phyloP scores from a whole-genome alignment of 805 yeast genomes.

The Clavispora phyllophila region DNA sequence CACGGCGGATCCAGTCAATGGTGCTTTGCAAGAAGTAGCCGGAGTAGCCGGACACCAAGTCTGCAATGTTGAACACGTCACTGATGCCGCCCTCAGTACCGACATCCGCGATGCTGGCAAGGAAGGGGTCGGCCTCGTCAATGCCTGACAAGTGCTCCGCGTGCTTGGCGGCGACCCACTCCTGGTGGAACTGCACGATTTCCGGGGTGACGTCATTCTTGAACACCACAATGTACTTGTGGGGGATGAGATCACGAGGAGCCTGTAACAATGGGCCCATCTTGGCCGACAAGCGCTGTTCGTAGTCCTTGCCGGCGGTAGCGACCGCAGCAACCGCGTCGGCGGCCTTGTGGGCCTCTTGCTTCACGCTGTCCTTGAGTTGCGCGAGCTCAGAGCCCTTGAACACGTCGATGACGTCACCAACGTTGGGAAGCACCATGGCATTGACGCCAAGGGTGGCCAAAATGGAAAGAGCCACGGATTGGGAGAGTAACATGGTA shows the following conservation, averaged over 20 bases:
- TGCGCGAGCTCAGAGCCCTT: constrained; percentile 12
- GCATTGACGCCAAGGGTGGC: constrained; percentile 38
- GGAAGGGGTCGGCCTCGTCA: constrained; percentile 18
- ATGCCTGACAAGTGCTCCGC: constrained; percentile 32
- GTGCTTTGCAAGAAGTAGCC: constrained; percentile 78
- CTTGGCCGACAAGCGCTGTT: constrained; percentile 1
- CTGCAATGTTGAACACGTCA: constrained; percentile 51
- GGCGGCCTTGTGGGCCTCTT: constrained; percentile 10
- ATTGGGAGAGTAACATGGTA: constrained; percentile 34
- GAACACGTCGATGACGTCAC: constrained; percentile 36
- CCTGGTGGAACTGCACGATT: constrained; percentile 58
- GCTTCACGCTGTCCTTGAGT: constrained; percentile 9
- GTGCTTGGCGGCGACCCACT: constrained; percentile 52
- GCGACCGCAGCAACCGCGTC: constrained; percentile 1
- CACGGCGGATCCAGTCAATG: constrained; percentile 65
- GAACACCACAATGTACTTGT: constrained; percentile 82
- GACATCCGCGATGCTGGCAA: constrained; percentile 8
- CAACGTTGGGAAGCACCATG: constrained; percentile 57
- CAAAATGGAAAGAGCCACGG: constrained; percentile 40
- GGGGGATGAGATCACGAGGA: constrained; percentile 45
- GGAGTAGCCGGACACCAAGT: constrained; percentile 67
- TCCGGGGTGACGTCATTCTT: constrained; percentile 56
- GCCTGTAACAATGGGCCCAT: constrained; percentile 13
- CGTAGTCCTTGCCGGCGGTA: constrained; percentile 4
- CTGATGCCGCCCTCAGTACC: constrained; percentile 11